Conservation (phyloP, 768 basidiomycete species). For the Russula ochroleuca region DNA sequence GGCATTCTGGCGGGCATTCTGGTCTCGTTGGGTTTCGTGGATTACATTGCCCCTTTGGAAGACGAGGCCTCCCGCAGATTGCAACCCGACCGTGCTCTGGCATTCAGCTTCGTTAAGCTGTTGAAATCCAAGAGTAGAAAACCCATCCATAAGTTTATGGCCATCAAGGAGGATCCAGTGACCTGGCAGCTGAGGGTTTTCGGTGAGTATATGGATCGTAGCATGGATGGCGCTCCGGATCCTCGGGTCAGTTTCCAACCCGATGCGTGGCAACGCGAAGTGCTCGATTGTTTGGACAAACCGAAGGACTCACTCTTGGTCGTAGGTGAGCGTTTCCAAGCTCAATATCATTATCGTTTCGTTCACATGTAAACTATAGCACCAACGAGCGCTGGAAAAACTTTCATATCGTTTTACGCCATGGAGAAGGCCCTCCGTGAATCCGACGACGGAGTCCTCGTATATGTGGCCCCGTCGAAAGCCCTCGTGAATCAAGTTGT, state of each 20-base stretch:
- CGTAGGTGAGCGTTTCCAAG: slow-evolving; percentile 45
- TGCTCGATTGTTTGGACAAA: slow-evolving; percentile 59
- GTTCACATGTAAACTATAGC: slow-evolving; percentile 36
- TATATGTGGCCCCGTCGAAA: slow-evolving; percentile 75
- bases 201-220: slow-evolving; percentile 68
- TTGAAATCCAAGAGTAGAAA: slow-evolving; percentile 42
- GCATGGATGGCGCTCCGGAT: slow-evolving; percentile 60
- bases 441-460: slow-evolving; percentile 62
- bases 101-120: slow-evolving; percentile 56
- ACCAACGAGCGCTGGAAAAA: slow-evolving; percentile 71
- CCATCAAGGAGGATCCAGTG: slow-evolving; percentile 51
- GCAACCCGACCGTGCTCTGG: slow-evolving; percentile 32
- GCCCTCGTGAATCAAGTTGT: slow-evolving; percentile 68
- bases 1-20: slow-evolving; percentile 42
- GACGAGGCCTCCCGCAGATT: slow-evolving; percentile 25
- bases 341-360: not conserved
- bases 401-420: slow-evolving; percentile 73
- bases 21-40: slow-evolving; percentile 45
- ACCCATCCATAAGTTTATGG: slow-evolving; percentile 49
- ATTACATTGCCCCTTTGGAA: slow-evolving; percentile 35
- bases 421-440: slow-evolving; percentile 64
- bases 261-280: slow-evolving; percentile 66
- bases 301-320: slow-evolving; percentile 55
- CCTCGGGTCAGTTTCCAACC: slow-evolving; percentile 57
- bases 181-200: slow-evolving; percentile 67